Evolutionary conservation across 371 early-diverging fungal genomes (phyloP).

Genomic region (Apophysomyces elegans): DNA sequence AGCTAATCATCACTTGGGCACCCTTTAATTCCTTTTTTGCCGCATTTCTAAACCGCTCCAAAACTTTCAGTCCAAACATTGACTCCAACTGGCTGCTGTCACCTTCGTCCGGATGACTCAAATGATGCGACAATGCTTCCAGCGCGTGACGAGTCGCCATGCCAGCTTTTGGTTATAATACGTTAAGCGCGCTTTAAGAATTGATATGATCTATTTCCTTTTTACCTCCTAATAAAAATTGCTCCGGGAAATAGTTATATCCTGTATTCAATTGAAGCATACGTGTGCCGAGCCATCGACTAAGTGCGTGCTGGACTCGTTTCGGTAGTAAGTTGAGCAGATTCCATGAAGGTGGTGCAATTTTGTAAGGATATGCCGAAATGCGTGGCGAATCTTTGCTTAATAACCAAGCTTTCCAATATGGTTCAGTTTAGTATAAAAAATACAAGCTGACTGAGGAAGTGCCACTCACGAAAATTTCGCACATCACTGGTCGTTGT

Average conservation of each 20-base stretch:
- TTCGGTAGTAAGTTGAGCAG: conserved; percentile 49
- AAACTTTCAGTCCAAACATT: conserved; percentile 50
- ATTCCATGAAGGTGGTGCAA: conserved; percentile 45
- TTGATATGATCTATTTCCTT: neutral
- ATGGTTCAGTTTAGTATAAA: neutral
- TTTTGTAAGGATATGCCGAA: conserved; percentile 53
- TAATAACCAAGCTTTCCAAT: conserved; percentile 53
- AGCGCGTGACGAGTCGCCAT: conserved; percentile 52
- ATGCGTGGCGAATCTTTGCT: conserved; percentile 52
- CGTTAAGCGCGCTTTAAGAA: neutral
- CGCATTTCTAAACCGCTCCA: conserved; percentile 39
- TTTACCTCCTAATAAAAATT: conserved; percentile 64
- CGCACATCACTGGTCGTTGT: neutral
- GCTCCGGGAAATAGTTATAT: conserved; percentile 57
- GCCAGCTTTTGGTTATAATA: conserved; percentile 34
- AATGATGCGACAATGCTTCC: conserved; percentile 35
- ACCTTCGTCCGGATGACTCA: conserved; percentile 26
- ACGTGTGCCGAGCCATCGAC: conserved; percentile 52
- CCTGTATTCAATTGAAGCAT: conserved; percentile 59
- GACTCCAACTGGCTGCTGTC: conserved; percentile 26
- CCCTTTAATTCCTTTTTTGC: conserved; percentile 28
- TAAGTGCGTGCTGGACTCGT: conserved; percentile 47
- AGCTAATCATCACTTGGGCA: conserved; percentile 34
- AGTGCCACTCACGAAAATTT: conserved; percentile 18
- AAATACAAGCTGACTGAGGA: neutral